Evolutionary conservation across 176 grass and related monocot genomes (phyloP), one percentile per base, ranked within the genome.

Genomic region (Oryza punctata): DNA sequence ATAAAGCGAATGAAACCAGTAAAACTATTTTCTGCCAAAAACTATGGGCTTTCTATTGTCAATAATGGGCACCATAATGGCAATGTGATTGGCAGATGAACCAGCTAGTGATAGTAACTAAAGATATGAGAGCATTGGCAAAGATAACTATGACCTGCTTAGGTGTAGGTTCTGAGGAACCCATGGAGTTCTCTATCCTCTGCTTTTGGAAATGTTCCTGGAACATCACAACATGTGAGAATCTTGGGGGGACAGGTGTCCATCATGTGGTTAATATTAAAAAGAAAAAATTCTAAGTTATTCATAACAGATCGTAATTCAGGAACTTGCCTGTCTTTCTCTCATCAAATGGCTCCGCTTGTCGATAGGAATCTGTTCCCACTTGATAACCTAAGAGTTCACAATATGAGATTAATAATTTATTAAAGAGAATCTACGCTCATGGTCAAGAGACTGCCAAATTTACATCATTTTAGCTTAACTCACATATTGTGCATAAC

Each of bases 171-270:
- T 90, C 89, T 4, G 92, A 94, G 13, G 92, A 98, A 69, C 88
- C 87, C 95, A 98, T 98, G 6, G 92, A 97, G 69, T 93, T 94
- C 76, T 98, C 95, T 72, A 98, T 93, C 80, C 95, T 98, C 65
- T 93, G 95, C 83, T 94, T 98, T 72, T 94, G 95, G 70, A 97
- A 97, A 87, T 97, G 95, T 83, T 97, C 95, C 95, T 97, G 79
- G 86, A 87, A 91, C n/a, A 50, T 82, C 87, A 70, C 84, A 15
- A 65, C 63, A 81, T 43, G 50, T 76, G 50, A 81, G 65, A 16
- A 38, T 52, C 77, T 80, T 80, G 16, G 27, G 16, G 27, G 69
- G 52, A 59, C 60, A 85, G 14, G 1, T 54, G 50, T 18, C 1
- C 5, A 71, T 19, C 21, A 73, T 24, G 8, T 41, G 33, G 40